These are phyloP conservation scores for Schizothecium vesticola DNA, from an alignment of 495 filamentous ascomycete genomes.

Conservation along the genomic window DNA sequence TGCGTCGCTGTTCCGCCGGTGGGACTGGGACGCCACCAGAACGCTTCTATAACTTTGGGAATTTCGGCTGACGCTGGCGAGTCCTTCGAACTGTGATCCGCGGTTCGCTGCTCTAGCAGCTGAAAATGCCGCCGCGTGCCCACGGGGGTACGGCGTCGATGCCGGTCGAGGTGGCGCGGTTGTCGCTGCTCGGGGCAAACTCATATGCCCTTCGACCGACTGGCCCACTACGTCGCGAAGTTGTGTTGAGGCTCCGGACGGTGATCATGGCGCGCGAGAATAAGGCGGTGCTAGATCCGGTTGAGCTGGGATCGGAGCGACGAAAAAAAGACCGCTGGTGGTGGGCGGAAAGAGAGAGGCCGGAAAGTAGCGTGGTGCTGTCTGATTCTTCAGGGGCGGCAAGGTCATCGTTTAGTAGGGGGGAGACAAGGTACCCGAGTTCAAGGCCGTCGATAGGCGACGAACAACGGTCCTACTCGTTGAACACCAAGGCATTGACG, in stretches of 20 bases:
- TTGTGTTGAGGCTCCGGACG: not conserved
- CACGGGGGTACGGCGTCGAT: not conserved
- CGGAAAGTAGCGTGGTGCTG: not conserved
- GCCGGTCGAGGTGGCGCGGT: not conserved
- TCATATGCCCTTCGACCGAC: not conserved
- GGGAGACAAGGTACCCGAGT: not conserved
- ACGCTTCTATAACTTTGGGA: not conserved
- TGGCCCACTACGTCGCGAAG: not conserved
- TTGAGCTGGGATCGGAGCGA: not conserved
- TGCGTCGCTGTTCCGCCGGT: not conserved
- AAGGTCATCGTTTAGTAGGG: not conserved
- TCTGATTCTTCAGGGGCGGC: not conserved
- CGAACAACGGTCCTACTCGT: conserved; percentile 31
- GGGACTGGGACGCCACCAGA: not conserved
- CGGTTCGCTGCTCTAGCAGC: not conserved
- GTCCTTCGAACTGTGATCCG: not conserved
- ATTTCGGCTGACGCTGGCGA: too few species aligned
- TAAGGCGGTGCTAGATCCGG: not conserved
- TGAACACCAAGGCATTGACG: conserved; percentile 73
- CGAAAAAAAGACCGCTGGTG: not conserved
- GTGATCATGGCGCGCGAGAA: not conserved
- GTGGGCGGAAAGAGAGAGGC: not conserved
- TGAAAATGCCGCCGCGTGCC: not conserved
- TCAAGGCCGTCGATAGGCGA: conserved; percentile 2
- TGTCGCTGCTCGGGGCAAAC: not conserved